phyloP scores from a whole-genome alignment of 2,329 filamentous ascomycete genomes.

The Ophiostoma tasmaniense region DNA sequence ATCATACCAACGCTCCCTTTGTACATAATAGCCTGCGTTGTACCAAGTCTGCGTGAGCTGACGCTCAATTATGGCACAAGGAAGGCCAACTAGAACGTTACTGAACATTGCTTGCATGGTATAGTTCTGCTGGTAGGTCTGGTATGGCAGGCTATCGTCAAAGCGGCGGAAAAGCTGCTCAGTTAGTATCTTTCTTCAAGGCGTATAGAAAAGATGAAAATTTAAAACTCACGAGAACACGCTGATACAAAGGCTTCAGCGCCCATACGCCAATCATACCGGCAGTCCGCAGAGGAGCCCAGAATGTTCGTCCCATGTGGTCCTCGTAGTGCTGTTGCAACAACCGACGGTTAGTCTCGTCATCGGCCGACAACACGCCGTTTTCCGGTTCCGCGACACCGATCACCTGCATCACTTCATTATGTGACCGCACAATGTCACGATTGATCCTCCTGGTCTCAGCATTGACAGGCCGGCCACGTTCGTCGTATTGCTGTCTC shows the following conservation, averaged over 20 bases:
- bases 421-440: slow-evolving; percentile 51
- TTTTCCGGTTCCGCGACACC: slow-evolving; percentile 53
- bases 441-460: slow-evolving; percentile 47
- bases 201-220: not conserved
- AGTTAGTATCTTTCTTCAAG: slow-evolving; percentile 5
- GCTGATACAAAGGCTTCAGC: slow-evolving; percentile 43
- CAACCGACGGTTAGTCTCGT: slow-evolving; percentile 34
- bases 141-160: slow-evolving; percentile 40
- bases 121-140: slow-evolving; percentile 32
- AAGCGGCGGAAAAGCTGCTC: slow-evolving; percentile 44
- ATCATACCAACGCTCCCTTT: not conserved
- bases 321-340: slow-evolving; percentile 42
- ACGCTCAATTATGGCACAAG: slow-evolving; percentile 16
- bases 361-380: slow-evolving; percentile 26
- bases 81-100: slow-evolving; percentile 33
- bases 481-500: slow-evolving; percentile 44
- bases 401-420: slow-evolving; percentile 56
- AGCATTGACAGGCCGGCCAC: slow-evolving; percentile 47
- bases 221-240: slow-evolving; percentile 39
- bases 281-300: slow-evolving; percentile 29
- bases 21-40: not conserved
- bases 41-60: not conserved
- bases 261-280: slow-evolving; percentile 43
- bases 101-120: slow-evolving; percentile 28
- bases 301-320: slow-evolving; percentile 34